A percentile compares a stretch with the other conserved stretches of the same genome.
phyloP scores from a whole-genome alignment of 495 filamentous ascomycete species.

The Cercophora scortea region DNA sequence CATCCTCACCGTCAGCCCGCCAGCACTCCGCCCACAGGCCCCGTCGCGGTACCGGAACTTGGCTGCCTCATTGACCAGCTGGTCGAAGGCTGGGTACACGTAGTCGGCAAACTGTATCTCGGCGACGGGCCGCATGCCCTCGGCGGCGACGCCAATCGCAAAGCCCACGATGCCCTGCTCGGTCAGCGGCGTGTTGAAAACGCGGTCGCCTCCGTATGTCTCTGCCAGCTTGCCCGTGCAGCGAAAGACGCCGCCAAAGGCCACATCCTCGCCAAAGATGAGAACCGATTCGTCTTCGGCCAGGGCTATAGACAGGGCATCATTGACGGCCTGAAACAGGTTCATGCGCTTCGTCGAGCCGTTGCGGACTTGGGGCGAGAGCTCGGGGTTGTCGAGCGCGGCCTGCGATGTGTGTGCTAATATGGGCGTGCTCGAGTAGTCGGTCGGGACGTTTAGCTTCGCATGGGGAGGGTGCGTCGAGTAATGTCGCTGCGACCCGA shows the following conservation, averaged over 20 bases:
- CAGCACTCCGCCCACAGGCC: slow-evolving; percentile 54
- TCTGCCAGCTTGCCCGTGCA: slow-evolving; percentile 86
- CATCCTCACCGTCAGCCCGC: slow-evolving; percentile 88
- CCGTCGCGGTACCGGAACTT: slow-evolving; percentile 89
- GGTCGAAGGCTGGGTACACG: slow-evolving; percentile 93
- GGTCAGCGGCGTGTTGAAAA: slow-evolving; percentile 93
- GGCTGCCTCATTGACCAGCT: slow-evolving; percentile 93
- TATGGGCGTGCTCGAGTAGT: slow-evolving; percentile 76
- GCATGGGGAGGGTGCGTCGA: slow-evolving; percentile 46
- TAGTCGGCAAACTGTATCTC: slow-evolving; percentile 99
- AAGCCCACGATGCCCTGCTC: slow-evolving; percentile 96
- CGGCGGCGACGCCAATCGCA: slow-evolving; percentile 78
- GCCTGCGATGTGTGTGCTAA: slow-evolving; percentile 69
- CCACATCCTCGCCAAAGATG: slow-evolving; percentile 93
- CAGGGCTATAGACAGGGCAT: slow-evolving; percentile 76
- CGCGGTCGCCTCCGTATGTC: slow-evolving; percentile 77
- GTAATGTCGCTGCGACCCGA: slow-evolving; percentile 18
- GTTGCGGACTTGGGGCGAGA: slow-evolving; percentile 55
- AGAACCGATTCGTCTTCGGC: slow-evolving; percentile 75
- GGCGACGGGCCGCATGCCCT: slow-evolving; percentile 89
- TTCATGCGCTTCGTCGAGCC: slow-evolving; percentile 77
- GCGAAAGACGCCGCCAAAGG: slow-evolving; percentile 94
- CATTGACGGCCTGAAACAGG: slow-evolving; percentile 86
- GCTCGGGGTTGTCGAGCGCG: slow-evolving; percentile 59
- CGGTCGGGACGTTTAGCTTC: slow-evolving; percentile 74